These are phyloP conservation scores for Stachybotrys echinatus DNA, from an alignment of 2,329 filamentous ascomycete genomes.

Conservation along the genomic window DNA sequence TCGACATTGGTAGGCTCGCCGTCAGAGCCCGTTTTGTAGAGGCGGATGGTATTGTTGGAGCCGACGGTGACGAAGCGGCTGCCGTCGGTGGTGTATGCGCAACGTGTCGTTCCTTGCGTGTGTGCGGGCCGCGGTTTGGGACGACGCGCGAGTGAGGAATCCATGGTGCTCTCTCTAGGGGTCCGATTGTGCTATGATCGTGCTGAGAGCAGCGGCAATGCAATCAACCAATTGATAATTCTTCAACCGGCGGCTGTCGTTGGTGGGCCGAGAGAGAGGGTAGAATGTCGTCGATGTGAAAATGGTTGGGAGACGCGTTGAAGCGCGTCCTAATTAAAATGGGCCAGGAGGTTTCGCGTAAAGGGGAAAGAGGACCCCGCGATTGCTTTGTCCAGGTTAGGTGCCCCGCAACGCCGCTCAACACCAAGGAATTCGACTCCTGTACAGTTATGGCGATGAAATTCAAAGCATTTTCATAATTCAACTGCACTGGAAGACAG, in stretches of 20 bases:
- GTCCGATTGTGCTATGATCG: too few relatives aligned
- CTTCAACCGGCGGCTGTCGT: too few relatives aligned
- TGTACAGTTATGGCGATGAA: too few relatives aligned
- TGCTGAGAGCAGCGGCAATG: too few relatives aligned
- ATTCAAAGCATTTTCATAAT: too few relatives aligned
- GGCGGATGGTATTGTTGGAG: conserved; percentile 86
- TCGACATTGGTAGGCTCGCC: conserved; percentile 91
- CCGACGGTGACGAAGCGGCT: conserved; percentile 84
- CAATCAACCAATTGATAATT: too few relatives aligned
- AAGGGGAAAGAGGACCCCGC: conserved; percentile 23
- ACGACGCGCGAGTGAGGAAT: conserved; percentile 30
- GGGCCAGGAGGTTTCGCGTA: conserved; percentile 8
- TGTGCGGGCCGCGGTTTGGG: conserved; percentile 66
- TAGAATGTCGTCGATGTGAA: too few relatives aligned
- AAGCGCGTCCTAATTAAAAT: conserved; percentile 34
- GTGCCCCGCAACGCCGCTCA: not conserved
- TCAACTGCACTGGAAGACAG: too few relatives aligned
- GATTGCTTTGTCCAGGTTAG: conserved; percentile 7
- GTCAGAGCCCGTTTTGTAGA: conserved; percentile 87
- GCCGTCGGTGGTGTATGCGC: conserved; percentile 87
- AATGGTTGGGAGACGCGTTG: conserved; percentile 36
- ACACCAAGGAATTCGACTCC: too few relatives aligned
- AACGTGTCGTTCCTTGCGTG: conserved; percentile 79
- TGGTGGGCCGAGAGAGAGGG: too few relatives aligned
- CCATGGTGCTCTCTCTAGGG: conserved; percentile 17